phyloP scores from a whole-genome alignment of 2,329 filamentous ascomycete genomes.

The Aureobasidium leucospermi region DNA sequence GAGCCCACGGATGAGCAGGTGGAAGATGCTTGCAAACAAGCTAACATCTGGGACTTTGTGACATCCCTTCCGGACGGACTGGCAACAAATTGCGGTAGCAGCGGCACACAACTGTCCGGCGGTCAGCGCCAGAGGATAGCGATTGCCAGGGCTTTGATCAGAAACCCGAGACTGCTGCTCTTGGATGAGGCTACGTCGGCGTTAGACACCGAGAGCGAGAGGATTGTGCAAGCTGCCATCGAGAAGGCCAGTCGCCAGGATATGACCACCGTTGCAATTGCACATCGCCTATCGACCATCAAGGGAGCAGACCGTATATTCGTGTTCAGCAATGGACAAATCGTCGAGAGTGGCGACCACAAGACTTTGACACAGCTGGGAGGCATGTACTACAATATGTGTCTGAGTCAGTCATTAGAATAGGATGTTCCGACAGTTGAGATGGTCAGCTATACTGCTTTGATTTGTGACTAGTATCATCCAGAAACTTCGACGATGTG shows the following conservation, averaged over 20 bases:
- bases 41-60: conserved; percentile 41
- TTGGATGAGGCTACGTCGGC: conserved; percentile 38
- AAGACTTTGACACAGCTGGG: conserved; percentile 38
- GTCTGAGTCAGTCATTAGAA: not conserved
- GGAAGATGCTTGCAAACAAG: conserved; percentile 32
- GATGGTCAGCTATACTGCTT: too few relatives aligned
- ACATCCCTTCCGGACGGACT: conserved; percentile 50
- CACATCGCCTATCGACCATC: conserved; percentile 36
- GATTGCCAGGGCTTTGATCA: conserved; percentile 37
- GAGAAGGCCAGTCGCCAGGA: conserved; percentile 27
- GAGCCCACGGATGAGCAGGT: conserved; percentile 23
- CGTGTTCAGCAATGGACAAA: conserved; percentile 41
- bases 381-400: not conserved
- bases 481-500: too few relatives aligned
- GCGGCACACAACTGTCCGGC: conserved; percentile 35
- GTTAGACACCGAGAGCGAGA: conserved; percentile 36
- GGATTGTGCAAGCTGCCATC: conserved; percentile 32
- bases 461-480: too few relatives aligned
- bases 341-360: conserved; percentile 43
- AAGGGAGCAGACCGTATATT: conserved; percentile 37
- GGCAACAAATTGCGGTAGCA: conserved; percentile 43
- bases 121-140: conserved; percentile 37
- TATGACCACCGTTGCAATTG: conserved; percentile 38
- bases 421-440: too few relatives aligned
- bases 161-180: conserved; percentile 34